phyloP scores from a whole-genome alignment of 345 rosid species.

The Gossypium turneri region DNA sequence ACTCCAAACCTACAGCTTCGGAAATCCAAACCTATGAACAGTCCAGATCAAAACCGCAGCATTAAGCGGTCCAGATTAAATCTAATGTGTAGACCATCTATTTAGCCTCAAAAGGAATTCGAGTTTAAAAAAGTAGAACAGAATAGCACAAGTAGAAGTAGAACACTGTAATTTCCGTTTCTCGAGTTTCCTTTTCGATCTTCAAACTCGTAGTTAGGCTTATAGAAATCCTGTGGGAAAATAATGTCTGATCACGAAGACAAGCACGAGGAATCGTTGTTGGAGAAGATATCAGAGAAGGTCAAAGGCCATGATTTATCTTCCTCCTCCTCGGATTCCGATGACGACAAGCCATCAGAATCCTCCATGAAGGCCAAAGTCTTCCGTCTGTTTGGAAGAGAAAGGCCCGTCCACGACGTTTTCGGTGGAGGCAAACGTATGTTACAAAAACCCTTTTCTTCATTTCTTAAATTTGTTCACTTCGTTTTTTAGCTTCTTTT shows the following conservation, averaged over 20 bases:
- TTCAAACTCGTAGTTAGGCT: background rate
- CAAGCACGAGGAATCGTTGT: slow-evolving; percentile 40
- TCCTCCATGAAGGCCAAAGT: slow-evolving; percentile 35
- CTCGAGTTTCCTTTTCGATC: background rate
- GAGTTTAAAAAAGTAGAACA: background rate
- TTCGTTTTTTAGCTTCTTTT: no score
- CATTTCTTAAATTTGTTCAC: background rate
- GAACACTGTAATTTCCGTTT: background rate
- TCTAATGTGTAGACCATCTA: background rate
- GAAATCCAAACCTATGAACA: background rate
- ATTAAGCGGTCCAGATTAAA: slow-evolving; percentile 21
- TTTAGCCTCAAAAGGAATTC: background rate
- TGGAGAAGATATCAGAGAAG: slow-evolving; percentile 48
- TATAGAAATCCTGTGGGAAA: background rate
- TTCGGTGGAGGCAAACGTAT: slow-evolving; percentile 75
- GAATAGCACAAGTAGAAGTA: no score
- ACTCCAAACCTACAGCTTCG: slow-evolving; percentile 1
- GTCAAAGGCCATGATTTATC: slow-evolving; percentile 33
- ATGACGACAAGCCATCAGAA: slow-evolving; percentile 29
- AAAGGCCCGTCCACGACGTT: slow-evolving; percentile 56
- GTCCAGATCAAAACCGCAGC: background rate
- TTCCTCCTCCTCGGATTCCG: slow-evolving; percentile 37
- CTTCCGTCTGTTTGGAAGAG: slow-evolving; percentile 58
- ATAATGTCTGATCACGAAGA: slow-evolving; percentile 34
- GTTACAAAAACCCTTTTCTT: background rate